Percentiles rank a stretch among this genome's conserved stretches.
Conservation (phyloP, 805 yeast genomes). For the Naumovozyma baii region DNA sequence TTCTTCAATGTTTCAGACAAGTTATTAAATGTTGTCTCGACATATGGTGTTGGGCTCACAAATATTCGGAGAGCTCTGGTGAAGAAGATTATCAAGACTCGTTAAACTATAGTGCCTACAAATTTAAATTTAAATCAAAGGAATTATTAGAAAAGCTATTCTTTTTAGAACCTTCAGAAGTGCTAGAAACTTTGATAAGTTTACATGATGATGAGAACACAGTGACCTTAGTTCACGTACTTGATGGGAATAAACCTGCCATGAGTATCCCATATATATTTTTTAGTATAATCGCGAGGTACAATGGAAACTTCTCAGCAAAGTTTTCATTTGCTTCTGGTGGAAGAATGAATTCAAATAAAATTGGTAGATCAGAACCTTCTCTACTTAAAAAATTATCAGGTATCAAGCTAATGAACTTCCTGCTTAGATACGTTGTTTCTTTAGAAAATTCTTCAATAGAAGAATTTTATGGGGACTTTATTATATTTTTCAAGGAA, state of each 20-base stretch:
- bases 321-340: conserved; percentile 19
- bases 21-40: conserved; percentile 45
- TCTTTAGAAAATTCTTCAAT: conserved; percentile 67
- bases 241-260: conserved; percentile 79
- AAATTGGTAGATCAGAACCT: conserved; percentile 28
- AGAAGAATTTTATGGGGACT: conserved; percentile 65
- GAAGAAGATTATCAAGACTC: conserved; percentile 8
- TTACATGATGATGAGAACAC: conserved; percentile 20
- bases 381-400: conserved; percentile 39
- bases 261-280: conserved; percentile 61
- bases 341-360: conserved; percentile 3
- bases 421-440: conserved; percentile 50
- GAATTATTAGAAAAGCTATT: conserved; percentile 55
- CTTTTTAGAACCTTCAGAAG: conserved; percentile 61
- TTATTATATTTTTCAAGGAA: conserved; percentile 52
- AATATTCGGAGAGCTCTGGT: conserved; percentile 5
- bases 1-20: conserved; percentile 55
- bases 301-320: conserved; percentile 13
- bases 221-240: conserved; percentile 42
- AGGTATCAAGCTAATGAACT: conserved; percentile 38
- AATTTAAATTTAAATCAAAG: conserved; percentile 61
- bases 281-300: conserved; percentile 28
- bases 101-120: conserved; percentile 40
- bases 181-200: conserved; percentile 53
- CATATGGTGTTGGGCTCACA: conserved; percentile 56